Conservation (phyloP, 108 stramenopile species). For the Schizochytrium sp. region DNA sequence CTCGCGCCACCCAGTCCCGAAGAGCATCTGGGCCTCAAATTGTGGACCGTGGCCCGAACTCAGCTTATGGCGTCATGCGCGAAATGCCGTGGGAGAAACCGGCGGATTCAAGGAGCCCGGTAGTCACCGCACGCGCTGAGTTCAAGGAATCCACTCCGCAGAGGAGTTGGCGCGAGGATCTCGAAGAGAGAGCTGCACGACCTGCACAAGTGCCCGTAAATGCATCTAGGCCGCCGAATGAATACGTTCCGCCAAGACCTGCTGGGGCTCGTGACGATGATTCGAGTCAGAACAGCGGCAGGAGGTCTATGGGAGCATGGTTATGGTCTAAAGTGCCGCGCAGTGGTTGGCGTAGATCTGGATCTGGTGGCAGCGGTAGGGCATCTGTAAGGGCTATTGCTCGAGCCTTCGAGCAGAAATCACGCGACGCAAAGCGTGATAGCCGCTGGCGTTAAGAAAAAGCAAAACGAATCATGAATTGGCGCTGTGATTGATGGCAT, state of each 20-base stretch:
- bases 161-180: conserved; percentile 8
- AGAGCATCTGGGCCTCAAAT: not conserved
- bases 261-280: no score
- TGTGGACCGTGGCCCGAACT: conserved; percentile 38
- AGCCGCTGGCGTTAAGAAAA: not conserved
- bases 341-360: no score
- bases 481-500: no score
- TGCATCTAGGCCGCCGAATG: not conserved
- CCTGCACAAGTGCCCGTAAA: conserved; percentile 22
- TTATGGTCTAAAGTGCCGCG: not conserved
- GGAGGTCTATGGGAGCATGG: conserved; percentile 10
- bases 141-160: not conserved
- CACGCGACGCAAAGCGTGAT: not conserved
- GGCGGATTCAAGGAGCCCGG: not conserved
- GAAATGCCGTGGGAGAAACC: conserved; percentile 44
- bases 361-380: not conserved
- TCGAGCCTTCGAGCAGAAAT: not conserved
- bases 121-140: not conserved
- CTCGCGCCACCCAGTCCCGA: not conserved
- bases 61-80: conserved; percentile 29
- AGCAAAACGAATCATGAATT: no score
- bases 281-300: not conserved
- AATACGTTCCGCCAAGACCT: not conserved
- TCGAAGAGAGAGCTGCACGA: not conserved
- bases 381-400: not conserved